Conservation (phyloP, 164 flowering plant species). For the Vitis vinifera region ASM3070453v1 NC_081813.1:1654001-1654500, state of each 20-base stretch:
- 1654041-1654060: too few species aligned
- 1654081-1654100: constrained; percentile 4
- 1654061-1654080: too few species aligned
- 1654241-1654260: constrained; percentile 6
- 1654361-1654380: neutral
- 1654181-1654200: neutral
- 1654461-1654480: neutral
- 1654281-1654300: constrained; percentile 17
- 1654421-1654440: neutral
- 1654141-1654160: neutral
- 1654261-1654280: constrained; percentile 24
- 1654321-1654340: neutral
- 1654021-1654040: too few species aligned
- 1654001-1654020: too few species aligned
- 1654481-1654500: neutral
- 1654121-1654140: constrained; percentile 5
- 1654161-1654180: constrained; percentile 8
- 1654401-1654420: too few species aligned
- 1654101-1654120: constrained; percentile 11
- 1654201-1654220: constrained; percentile 7
- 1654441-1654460: neutral
- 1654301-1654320: constrained; percentile 25
- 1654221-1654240: constrained; percentile 3
- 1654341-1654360: neutral
- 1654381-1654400: neutral